These are phyloP conservation scores for Perkinsela sp. DNA, from an alignment of 208 protist species.

Conservation along the genomic window DNA sequence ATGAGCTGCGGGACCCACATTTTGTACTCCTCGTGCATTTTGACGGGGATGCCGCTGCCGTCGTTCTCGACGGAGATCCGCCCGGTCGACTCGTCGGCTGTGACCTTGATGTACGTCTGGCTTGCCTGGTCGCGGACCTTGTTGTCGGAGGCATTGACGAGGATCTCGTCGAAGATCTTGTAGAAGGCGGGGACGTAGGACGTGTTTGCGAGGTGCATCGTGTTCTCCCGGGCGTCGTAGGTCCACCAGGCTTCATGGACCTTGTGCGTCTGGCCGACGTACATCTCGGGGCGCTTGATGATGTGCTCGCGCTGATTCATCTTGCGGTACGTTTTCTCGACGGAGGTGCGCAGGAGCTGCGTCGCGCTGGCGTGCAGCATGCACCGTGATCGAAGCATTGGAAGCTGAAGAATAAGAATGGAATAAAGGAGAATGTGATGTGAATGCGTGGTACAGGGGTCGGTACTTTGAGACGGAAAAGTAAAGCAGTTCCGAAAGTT, in stretches of 20 bases:
- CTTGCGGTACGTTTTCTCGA: conserved; percentile 66
- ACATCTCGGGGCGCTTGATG: conserved; percentile 84
- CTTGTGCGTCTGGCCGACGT: conserved; percentile 77
- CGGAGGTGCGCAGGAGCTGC: conserved; percentile 3
- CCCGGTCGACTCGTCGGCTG: conserved; percentile 39
- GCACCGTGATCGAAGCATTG: background rate
- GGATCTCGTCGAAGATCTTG: conserved; percentile 95
- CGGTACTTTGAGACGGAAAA: too few relatives aligned
- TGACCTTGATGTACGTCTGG: conserved; percentile 66
- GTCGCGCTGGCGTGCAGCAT: background rate
- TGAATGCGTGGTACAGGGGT: too few relatives aligned
- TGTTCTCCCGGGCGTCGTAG: conserved; percentile 38
- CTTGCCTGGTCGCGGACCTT: conserved; percentile 18
- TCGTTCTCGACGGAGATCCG: conserved; percentile 79
- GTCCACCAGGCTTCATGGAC: conserved; percentile 48
- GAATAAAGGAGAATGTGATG: too few relatives aligned
- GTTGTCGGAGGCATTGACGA: conserved; percentile 92
- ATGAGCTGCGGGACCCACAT: conserved; percentile 88
- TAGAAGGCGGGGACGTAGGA: conserved; percentile 76
- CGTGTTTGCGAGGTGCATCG: conserved; percentile 55
- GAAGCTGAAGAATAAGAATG: too few relatives aligned
- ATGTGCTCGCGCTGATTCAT: conserved; percentile 79
- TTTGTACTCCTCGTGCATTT: conserved; percentile 57
- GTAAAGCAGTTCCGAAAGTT: too few relatives aligned
- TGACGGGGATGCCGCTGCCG: conserved; percentile 71